Evolutionary conservation across 2,329 filamentous ascomycete genomes (phyloP), one percentile per base, ranked within the genome.

Genomic region (Zymoseptoria ardabiliae): DNA sequence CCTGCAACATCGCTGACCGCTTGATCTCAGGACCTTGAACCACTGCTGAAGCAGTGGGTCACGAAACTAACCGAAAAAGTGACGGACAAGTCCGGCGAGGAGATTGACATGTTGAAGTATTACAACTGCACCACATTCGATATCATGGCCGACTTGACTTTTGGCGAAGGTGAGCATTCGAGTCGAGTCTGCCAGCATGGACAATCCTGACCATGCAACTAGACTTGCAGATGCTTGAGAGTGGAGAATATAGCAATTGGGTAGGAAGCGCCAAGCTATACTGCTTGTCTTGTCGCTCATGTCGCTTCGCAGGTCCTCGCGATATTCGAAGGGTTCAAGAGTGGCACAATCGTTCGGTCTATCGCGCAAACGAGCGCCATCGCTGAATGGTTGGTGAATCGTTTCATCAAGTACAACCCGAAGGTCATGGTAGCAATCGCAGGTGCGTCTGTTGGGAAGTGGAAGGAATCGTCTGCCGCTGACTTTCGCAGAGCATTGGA

Each of bases 101-200:
- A 60, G 41, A 58, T 68, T 4, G 66, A 74, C 57, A 59, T 73
- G 60, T 57, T 71, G 20, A 67, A 69, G 25, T 70, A 63, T 55
- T 71, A 69, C 62, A 72, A 70, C 62, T 71, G 65, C 56, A 71
- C 66, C 2, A 68, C 68, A 3, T 68, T 67, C 56, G 63, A 64
- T 11, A 66, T 71, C 35, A 71, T 72, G 64, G 70, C 62, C 21
- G 70, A 73, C 41, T 58, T 72, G 20, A 64, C 63, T 3, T 72
- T 72, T 57, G 64, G 61, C 20, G 71, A 72, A 58, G 58, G 60
- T n/a, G 17, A n/a, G 50, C 22, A 5, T 13, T 23, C 49, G 17
- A 13, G 22, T 23, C 19, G 11, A 9, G 10, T n/a, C 1, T 20
- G 49, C 49, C n/a, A 21, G 19, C 7, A 21, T 23, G 19, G 20